Evolutionary conservation across 495 filamentous ascomycete genomes (phyloP).

Genomic region (Terfezia boudieri): DNA sequence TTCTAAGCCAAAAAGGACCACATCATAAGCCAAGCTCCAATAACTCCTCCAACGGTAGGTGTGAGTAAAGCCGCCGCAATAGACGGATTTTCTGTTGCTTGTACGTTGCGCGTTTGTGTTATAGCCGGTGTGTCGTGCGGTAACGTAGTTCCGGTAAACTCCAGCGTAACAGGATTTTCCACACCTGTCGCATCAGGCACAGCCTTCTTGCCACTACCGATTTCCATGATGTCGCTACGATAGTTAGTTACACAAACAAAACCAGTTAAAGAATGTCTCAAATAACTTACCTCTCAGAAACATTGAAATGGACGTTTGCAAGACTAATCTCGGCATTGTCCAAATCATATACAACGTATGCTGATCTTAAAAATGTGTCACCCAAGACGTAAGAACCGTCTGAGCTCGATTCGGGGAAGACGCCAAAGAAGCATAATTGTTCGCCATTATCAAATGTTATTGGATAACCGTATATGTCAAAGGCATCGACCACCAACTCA

Average conservation of each 20-base stretch:
- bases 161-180: constrained; percentile 34
- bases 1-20: not conserved
- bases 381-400: constrained; percentile 42
- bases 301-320: constrained; percentile 67
- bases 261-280: not conserved
- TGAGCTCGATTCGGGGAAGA: constrained; percentile 42
- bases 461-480: constrained; percentile 24
- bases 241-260: not conserved
- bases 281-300: constrained; percentile 24
- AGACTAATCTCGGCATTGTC: constrained; percentile 71
- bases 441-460: constrained; percentile 37
- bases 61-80: not conserved
- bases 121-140: not conserved
- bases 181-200: constrained; percentile 55
- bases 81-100: not conserved
- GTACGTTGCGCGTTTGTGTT: not conserved
- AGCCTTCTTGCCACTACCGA: constrained; percentile 35
- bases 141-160: constrained; percentile 8
- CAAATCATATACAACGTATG: constrained; percentile 84
- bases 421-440: constrained; percentile 50
- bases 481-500: constrained; percentile 54
- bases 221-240: constrained; percentile 38
- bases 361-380: constrained; percentile 79
- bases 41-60: not conserved
- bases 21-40: not conserved